Evolutionary conservation across 257 asterid genomes (phyloP).

Genomic region (Primulina eburnea): DNA sequence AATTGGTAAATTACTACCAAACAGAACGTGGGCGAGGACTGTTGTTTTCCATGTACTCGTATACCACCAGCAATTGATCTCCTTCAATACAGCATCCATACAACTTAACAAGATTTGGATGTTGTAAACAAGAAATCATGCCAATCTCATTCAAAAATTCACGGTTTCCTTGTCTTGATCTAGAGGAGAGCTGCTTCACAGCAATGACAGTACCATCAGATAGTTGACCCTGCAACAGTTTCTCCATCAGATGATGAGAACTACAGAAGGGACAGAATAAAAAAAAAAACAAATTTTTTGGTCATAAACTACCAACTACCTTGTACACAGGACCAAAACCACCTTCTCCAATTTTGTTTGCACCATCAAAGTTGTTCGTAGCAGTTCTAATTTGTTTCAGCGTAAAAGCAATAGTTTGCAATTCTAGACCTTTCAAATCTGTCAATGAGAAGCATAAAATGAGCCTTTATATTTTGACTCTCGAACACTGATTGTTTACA

Average conservation of each 20-base stretch:
- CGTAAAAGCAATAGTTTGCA: conserved; percentile 63
- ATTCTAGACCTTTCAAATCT: conserved; percentile 63
- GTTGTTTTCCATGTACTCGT: conserved; percentile 85
- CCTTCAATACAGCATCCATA: conserved; percentile 85
- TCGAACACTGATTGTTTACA: background rate
- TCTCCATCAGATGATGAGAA: conserved; percentile 23
- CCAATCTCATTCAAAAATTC: conserved; percentile 82
- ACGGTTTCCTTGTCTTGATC: conserved; percentile 82
- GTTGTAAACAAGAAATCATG: conserved; percentile 78
- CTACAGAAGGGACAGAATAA: background rate
- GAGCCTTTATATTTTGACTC: conserved; percentile 8
- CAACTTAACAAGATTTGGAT: conserved; percentile 82
- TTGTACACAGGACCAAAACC: conserved; percentile 95
- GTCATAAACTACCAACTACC: conserved; percentile 33
- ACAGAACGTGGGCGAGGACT: conserved; percentile 74
- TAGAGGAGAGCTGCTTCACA: conserved; percentile 77
- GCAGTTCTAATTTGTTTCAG: conserved; percentile 79
- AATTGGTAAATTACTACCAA: conserved; percentile 39
- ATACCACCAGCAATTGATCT: conserved; percentile 70
- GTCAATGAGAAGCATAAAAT: conserved; percentile 25
- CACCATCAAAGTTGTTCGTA: conserved; percentile 70
- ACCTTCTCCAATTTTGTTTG: conserved; percentile 89
- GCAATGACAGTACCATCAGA: conserved; percentile 74
- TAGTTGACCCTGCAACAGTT: conserved; percentile 54
- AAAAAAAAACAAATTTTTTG: background rate